Conservation (phyloP, 306 rosid species). For the Lathyrus aphaca region DNA sequence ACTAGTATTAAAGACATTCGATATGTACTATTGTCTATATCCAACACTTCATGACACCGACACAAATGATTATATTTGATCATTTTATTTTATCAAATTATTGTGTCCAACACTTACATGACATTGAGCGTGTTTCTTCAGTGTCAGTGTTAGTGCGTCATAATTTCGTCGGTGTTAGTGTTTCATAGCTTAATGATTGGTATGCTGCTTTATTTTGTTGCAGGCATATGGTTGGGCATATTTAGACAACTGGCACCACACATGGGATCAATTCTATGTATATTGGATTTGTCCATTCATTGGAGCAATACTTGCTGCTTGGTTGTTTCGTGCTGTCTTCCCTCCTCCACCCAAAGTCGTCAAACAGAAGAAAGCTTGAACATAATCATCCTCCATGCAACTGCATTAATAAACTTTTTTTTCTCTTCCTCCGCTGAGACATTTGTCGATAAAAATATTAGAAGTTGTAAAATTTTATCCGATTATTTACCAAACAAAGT, state of each 20-base stretch:
- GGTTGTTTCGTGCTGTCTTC: slow-evolving; percentile 66
- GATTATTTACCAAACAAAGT: no score
- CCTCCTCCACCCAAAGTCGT: slow-evolving; percentile 49
- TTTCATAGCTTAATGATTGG: neutral
- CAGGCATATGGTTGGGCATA: slow-evolving; percentile 98
- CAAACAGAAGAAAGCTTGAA: slow-evolving; percentile 64
- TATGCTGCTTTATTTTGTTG: neutral
- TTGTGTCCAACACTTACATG: neutral
- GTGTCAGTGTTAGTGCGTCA: no score
- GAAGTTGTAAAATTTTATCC: no score
- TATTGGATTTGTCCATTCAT: slow-evolving; percentile 84
- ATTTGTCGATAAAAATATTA: no score
- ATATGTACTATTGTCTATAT: no score
- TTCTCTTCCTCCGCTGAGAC: no score
- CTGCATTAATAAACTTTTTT: neutral
- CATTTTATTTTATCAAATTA: neutral
- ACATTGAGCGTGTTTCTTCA: no score
- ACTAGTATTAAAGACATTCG: no score
- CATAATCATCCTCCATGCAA: slow-evolving; percentile 12
- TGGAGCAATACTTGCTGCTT: slow-evolving; percentile 74
- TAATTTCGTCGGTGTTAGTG: no score
- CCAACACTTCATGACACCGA: neutral
- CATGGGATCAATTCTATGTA: slow-evolving; percentile 91
- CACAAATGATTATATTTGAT: neutral
- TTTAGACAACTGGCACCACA: slow-evolving; percentile 60